Base-by-base conservation (phyloP, 2,329 filamentous ascomycete species). In the Pseudocercospora ulei region DNA sequence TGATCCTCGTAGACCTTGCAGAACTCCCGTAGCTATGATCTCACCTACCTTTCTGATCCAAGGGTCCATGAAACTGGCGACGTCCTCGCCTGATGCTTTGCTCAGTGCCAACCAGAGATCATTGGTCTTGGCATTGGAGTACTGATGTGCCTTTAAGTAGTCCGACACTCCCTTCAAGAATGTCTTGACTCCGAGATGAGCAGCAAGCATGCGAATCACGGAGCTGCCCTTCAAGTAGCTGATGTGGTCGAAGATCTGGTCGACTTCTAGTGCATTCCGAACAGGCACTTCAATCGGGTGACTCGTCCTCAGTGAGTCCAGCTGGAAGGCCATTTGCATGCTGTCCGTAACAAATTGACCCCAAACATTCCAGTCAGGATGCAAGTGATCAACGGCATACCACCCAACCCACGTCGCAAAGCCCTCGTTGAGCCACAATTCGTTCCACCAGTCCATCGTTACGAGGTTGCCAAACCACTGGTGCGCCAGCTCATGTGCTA, bases 371-470 rank as follows among this genome's bases (percentile, higher is more conserved):
- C 90, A 96, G 51, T 95, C 88, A 2, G 90, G 90, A 63, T 96
- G 84, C 39, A 96, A 76, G 58, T 92, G 75, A 58, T 96, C 84
- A 42, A 87, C 77, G 6, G 86, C 87, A 45, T 87, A 73, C 88
- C 88, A 98, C 36, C 88, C 90, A 27, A 95, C 88, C 88, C 88
- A 96, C 2, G 90, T 98, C 26, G 90, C 90, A 58, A 98, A 98
- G 37, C 47, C 87, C 64, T 96, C 88, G 56, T 93, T 93, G 36
- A 93, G 72, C 86, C 86, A 94, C 25, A 90, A 73, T 65, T 63
- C 57, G 42, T 46, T 67, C 64, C 58, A 92, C 85, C 86, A 94
- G 61, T 93, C 84, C 86, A 94, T 94, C 4, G 87, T 94, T 27
- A 93, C 86, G 7, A 94, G 73, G 61, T 94, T 92, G 23, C 86